phyloP scores from a whole-genome alignment of 2,329 filamentous ascomycete genomes.

The Ambrosiella cleistominuta region DNA sequence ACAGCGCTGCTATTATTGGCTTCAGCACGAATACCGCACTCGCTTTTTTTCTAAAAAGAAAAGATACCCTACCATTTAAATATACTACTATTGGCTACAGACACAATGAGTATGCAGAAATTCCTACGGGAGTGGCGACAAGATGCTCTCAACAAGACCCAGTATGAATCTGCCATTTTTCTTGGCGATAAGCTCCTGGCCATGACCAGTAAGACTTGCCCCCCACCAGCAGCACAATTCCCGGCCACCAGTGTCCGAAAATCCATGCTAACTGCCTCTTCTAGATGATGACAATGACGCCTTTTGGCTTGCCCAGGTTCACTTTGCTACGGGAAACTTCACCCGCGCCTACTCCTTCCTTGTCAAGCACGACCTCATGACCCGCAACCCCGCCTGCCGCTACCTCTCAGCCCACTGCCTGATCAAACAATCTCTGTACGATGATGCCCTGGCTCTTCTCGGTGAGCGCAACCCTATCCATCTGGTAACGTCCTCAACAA shows the following conservation, averaged over 20 bases:
- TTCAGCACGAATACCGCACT: background rate
- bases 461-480: conserved; percentile 91
- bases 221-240: background rate
- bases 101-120: conserved; percentile 51
- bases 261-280: background rate
- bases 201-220: conserved; percentile 57
- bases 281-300: conserved; percentile 83
- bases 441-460: conserved; percentile 70
- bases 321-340: conserved; percentile 91
- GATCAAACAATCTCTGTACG: conserved; percentile 78
- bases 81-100: too few relatives aligned
- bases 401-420: conserved; percentile 90
- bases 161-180: conserved; percentile 92
- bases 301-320: conserved; percentile 95
- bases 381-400: conserved; percentile 67
- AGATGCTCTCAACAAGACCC: conserved; percentile 86
- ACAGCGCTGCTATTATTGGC: background rate
- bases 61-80: too few relatives aligned
- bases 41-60: background rate
- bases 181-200: conserved; percentile 94
- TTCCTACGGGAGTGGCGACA: conserved; percentile 90
- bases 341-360: conserved; percentile 78
- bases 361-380: conserved; percentile 63
- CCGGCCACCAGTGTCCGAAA: background rate
- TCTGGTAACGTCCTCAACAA: conserved; percentile 45